Conservation (phyloP, 495 filamentous ascomycete genomes). For the Lepraria neglecta region DNA sequence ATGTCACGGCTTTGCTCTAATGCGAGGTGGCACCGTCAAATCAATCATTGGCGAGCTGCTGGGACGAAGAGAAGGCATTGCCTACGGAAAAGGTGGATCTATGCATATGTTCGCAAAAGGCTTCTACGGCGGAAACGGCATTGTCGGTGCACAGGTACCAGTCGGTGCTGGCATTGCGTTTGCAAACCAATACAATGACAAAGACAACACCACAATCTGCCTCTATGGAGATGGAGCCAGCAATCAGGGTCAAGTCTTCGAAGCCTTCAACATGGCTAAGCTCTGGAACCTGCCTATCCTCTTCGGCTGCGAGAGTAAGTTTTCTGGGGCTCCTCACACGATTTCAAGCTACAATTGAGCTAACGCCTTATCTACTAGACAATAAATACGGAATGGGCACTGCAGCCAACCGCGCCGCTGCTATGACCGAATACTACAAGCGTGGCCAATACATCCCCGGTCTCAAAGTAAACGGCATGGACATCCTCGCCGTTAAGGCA, state of each 20-base stretch:
- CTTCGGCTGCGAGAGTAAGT: constrained; percentile 92
- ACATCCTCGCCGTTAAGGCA: constrained; percentile 95
- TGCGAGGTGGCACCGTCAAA: constrained; percentile 88
- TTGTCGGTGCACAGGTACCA: constrained; percentile 96
- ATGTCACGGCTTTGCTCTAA: constrained; percentile 95
- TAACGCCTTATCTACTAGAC: constrained; percentile 48
- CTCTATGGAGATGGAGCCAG: constrained; percentile 96
- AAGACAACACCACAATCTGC: constrained; percentile 76
- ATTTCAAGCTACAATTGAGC: background rate
- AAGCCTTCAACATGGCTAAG: constrained; percentile 99
- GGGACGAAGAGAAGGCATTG: constrained; percentile 90
- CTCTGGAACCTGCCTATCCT: constrained; percentile 93
- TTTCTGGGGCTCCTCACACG: constrained; percentile 24
- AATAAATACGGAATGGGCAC: constrained; percentile 99
- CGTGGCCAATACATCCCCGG: constrained; percentile 99
- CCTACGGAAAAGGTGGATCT: constrained; percentile 95
- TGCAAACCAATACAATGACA: constrained; percentile 86
- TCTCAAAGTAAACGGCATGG: constrained; percentile 99
- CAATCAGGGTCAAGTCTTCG: constrained; percentile 99
- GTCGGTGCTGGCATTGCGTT: constrained; percentile 96
- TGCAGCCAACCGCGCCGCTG: constrained; percentile 85
- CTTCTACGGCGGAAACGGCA: constrained; percentile 98
- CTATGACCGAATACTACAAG: constrained; percentile 99
- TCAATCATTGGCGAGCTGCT: constrained; percentile 95
- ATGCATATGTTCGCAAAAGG: constrained; percentile 99